Base-by-base conservation (phyloP, 495 filamentous ascomycete species). In the Podospora anserina region DNA sequence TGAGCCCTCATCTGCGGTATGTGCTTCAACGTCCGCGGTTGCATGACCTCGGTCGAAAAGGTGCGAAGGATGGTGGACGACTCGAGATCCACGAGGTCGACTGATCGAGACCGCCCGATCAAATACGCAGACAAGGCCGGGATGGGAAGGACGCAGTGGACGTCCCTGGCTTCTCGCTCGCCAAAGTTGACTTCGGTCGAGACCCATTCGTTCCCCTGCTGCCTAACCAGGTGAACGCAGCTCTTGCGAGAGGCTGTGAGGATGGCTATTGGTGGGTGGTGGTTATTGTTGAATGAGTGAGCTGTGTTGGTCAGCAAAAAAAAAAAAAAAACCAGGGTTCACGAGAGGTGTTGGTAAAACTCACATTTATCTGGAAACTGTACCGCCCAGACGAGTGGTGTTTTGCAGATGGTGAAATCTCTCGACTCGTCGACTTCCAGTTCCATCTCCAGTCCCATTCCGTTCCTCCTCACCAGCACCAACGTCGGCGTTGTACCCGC, bases 381-480 rank as follows among this genome's bases (percentile, higher is more conserved):
- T 20, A 76, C 76, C 15, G 81, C 83, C 67, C 75, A 82, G 20
- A 80, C 74, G 11, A 87, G 73, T 2, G 79, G 75, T 57, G 78
- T 82, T 61, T 77, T 78, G 69, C 81, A 83, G 39, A 86, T 78
- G 26, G 67, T 66, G 62, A 80, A 79, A 34, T 82, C 80, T 18
- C 65, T 75, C 1, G 70, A 68, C 66, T 75, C 67, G 4, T 67
- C 72, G 30, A 61, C 68, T 9, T 79, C 80, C 13, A 73, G 57
- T 20, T 76, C 76, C 18, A 90, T 65, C 70, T 89, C 86, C 0
- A 81, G 80, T 64, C 89, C 79, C 28, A 80, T 77, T 16, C 89
- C 89, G 65, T 88, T 86, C 23, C 82, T 81, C 66, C 84, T 83
- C 27, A 90, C 79, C 15, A 90, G 65, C 19, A 91, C 70, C 1